Evolutionary conservation across 768 basidiomycete species (phyloP).

Genomic region (Lentinula sp.): DNA sequence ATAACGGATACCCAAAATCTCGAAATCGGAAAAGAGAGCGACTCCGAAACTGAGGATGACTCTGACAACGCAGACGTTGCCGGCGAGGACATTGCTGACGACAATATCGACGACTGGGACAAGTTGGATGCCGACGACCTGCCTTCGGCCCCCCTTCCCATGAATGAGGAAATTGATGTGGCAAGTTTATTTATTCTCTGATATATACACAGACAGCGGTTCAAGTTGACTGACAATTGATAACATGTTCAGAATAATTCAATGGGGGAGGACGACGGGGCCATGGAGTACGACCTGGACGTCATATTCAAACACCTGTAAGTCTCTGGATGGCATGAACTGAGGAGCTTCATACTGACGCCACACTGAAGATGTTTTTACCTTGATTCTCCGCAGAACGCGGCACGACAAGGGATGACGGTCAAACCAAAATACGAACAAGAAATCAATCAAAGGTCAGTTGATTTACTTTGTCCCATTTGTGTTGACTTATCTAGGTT

Average conservation of each 20-base stretch:
- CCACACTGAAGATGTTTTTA: conserved; percentile 68
- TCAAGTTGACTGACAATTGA: background rate
- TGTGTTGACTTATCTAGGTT: background rate
- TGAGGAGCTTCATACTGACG: background rate
- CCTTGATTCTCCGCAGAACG: conserved; percentile 77
- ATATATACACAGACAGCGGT: background rate
- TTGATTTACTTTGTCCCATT: background rate
- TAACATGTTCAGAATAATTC: conserved; percentile 10
- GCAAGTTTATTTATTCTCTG: background rate
- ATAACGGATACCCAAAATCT: conserved; percentile 16
- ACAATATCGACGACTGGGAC: background rate
- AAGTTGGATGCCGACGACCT: conserved; percentile 3
- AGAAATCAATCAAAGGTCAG: conserved; percentile 50
- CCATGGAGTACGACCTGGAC: conserved; percentile 74
- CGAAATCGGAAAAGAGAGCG: conserved; percentile 26
- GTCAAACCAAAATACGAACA: conserved; percentile 48
- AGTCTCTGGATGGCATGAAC: conserved; percentile 18
- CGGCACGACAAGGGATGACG: conserved; percentile 54
- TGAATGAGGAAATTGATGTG: conserved; percentile 16
- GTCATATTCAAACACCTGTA: conserved; percentile 82
- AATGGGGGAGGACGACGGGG: conserved; percentile 71
- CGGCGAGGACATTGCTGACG: conserved; percentile 14
- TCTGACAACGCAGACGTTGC: conserved; percentile 62
- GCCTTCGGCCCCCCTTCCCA: background rate
- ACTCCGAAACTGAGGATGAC: conserved; percentile 61